Evolutionary conservation across 306 rosid species (phyloP).

Genomic region (Echinosophora koreensis): DNA sequence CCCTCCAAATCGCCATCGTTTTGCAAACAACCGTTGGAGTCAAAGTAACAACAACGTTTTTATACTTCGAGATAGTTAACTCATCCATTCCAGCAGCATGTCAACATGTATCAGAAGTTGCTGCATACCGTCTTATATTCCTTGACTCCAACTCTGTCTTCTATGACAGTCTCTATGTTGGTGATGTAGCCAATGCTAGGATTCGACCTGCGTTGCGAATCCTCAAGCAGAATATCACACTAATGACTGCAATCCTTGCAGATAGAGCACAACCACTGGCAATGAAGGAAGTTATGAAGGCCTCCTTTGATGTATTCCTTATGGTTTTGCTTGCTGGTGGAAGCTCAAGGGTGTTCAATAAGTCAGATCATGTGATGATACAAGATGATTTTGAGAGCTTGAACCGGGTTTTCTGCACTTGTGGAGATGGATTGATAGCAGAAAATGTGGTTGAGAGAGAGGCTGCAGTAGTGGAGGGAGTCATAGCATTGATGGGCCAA

Average conservation of each 20-base stretch:
- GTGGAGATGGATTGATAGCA: conserved; percentile 84
- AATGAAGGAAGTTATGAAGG: conserved; percentile 84
- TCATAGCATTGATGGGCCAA: conserved; percentile 73
- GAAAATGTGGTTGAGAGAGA: conserved; percentile 81
- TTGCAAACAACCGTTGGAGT: conserved; percentile 45
- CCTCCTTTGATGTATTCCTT: conserved; percentile 86
- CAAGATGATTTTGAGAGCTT: conserved; percentile 80
- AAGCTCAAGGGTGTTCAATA: conserved; percentile 63
- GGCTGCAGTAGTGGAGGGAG: conserved; percentile 79
- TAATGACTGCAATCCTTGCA: conserved; percentile 67
- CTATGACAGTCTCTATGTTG: conserved; percentile 74
- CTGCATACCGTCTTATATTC: conserved; percentile 87
- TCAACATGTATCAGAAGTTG: conserved; percentile 86
- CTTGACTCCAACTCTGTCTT: conserved; percentile 80
- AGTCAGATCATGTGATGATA: conserved; percentile 68
- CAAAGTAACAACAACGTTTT: conserved; percentile 37
- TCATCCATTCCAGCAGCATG: conserved; percentile 65
- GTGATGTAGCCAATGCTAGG: conserved; percentile 70
- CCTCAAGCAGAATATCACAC: conserved; percentile 79
- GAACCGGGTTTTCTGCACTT: conserved; percentile 68
- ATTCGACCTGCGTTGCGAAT: conserved; percentile 77
- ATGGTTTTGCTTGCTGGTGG: conserved; percentile 97
- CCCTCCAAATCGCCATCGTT: conserved; percentile 53
- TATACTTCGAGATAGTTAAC: conserved; percentile 68
- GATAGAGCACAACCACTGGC: conserved; percentile 86